phyloP scores from a whole-genome alignment of 2,329 filamentous ascomycete species.

The Penicillium sp. region DNA sequence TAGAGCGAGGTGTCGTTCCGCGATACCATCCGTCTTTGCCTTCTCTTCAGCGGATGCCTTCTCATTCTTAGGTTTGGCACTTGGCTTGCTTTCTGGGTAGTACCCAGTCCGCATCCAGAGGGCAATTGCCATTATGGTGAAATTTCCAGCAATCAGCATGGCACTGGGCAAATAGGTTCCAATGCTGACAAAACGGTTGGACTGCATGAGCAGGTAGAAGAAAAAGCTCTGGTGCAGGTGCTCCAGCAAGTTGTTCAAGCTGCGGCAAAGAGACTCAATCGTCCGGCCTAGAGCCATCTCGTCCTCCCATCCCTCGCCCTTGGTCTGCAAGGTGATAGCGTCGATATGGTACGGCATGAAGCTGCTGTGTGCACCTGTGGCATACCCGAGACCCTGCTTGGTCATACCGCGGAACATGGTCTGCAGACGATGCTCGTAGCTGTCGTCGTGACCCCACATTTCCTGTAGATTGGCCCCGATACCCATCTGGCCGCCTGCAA shows the following conservation, averaged over 20 bases:
- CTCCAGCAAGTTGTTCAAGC: constrained; percentile 92
- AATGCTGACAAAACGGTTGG: constrained; percentile 92
- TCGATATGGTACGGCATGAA: constrained; percentile 99
- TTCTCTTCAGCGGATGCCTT: constrained; percentile 19
- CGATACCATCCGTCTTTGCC: constrained; percentile 12
- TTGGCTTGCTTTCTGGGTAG: constrained; percentile 27
- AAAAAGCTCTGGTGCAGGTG: constrained; percentile 99
- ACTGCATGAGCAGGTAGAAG: constrained; percentile 93
- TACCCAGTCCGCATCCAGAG: constrained; percentile 89
- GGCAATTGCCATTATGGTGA: constrained; percentile 90
- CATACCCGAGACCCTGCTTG: constrained; percentile 82
- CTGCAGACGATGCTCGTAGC: constrained; percentile 74
- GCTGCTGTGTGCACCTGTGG: constrained; percentile 85
- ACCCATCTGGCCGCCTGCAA: constrained; percentile 88
- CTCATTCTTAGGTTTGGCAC: constrained; percentile 33
- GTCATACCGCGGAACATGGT: constrained; percentile 93
- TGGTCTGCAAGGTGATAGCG: constrained; percentile 86
- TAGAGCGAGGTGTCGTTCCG: constrained; percentile 42
- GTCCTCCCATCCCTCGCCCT: constrained; percentile 91
- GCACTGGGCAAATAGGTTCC: constrained; percentile 95
- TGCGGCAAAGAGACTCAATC: constrained; percentile 86
- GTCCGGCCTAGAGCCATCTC: constrained; percentile 93
- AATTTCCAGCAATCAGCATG: constrained; percentile 94
- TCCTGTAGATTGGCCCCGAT: constrained; percentile 80
- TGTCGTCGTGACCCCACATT: constrained; percentile 74